Conservation (phyloP, 148 eudicot genomes). For the Rhododendron simsii region DNA sequence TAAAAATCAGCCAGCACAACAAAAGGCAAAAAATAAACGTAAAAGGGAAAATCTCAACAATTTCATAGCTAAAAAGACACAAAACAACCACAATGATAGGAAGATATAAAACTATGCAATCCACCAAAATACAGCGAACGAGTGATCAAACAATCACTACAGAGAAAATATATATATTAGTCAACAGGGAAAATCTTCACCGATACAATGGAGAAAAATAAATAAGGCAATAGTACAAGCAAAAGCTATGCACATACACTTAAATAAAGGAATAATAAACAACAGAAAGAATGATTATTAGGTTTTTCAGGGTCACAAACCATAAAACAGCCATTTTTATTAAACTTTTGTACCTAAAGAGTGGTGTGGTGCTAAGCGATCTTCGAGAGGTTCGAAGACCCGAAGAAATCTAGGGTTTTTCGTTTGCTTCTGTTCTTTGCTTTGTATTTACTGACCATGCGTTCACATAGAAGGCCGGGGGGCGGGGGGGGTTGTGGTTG, state of each 20-base stretch:
- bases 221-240: neutral
- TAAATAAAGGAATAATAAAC: neutral
- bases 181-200: neutral
- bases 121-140: neutral
- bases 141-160: neutral
- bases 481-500: too few relatives aligned
- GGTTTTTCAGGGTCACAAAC: neutral
- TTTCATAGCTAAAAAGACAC: neutral
- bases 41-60: neutral
- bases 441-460: neutral
- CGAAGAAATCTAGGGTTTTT: slow-evolving; percentile 14
- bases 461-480: neutral
- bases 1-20: neutral
- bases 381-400: slow-evolving; percentile 12
- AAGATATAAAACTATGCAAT: neutral
- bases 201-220: neutral
- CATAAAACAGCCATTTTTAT: neutral
- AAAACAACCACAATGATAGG: neutral
- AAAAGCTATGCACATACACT: neutral
- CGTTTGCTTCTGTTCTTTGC: neutral
- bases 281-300: neutral
- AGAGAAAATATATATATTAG: neutral
- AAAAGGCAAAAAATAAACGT: neutral
- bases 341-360: neutral
- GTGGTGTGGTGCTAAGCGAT: neutral